Conservation (phyloP, 2,329 filamentous ascomycete species). For the Tetracladium maxilliforme region DNA sequence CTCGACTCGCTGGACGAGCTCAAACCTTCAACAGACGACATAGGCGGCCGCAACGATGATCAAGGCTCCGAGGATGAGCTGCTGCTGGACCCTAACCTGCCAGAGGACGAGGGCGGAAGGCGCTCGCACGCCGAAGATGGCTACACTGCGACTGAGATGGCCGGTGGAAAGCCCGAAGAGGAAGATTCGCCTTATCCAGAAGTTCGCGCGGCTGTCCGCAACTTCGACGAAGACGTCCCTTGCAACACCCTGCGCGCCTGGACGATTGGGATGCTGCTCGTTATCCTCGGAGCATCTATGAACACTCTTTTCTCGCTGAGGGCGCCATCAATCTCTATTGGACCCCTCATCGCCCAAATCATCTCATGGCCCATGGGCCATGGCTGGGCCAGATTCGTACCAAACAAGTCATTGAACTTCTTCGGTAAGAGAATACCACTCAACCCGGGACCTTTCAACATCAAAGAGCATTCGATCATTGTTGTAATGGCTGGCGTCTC, state of each 20-base stretch:
- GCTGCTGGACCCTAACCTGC: conserved; percentile 5
- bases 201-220: conserved; percentile 47
- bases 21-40: too few relatives aligned
- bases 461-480: conserved; percentile 19
- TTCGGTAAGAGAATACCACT: too few relatives aligned
- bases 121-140: conserved; percentile 6
- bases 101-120: conserved; percentile 5
- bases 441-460: conserved; percentile 22
- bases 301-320: conserved; percentile 31
- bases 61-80: too few relatives aligned
- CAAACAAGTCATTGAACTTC: too few relatives aligned
- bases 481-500: conserved; percentile 29
- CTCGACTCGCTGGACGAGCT: too few relatives aligned
- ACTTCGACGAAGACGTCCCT: conserved; percentile 49
- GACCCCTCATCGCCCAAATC: neutral
- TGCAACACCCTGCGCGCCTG: conserved; percentile 53
- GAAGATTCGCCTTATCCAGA: conserved; percentile 53
- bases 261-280: conserved; percentile 43
- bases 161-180: conserved; percentile 22
- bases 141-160: conserved; percentile 16
- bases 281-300: conserved; percentile 40
- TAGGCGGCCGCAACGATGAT: too few relatives aligned
- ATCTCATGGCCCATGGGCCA: conserved; percentile 27
- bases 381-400: conserved; percentile 42
- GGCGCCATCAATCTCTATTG: neutral